A percentile compares a stretch with the other conserved stretches of the same genome.
phyloP scores from a whole-genome alignment of 78 protist genomes.

The Speleostelium caveatum region DNA sequence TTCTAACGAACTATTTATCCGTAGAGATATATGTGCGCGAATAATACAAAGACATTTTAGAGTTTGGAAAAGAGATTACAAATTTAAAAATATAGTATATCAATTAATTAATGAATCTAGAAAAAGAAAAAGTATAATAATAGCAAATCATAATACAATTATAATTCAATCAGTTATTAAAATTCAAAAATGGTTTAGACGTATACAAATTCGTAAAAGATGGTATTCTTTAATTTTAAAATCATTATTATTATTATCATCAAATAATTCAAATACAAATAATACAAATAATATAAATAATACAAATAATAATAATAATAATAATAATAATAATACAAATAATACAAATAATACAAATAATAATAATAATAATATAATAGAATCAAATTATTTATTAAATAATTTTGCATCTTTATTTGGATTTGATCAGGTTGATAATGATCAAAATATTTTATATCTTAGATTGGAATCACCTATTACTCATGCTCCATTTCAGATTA shows the following conservation, averaged over 20 bases:
- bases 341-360: background rate
- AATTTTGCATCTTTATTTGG: conserved; percentile 27
- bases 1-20: background rate
- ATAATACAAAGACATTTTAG: conserved; percentile 50
- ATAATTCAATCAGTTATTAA: conserved; percentile 17
- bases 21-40: conserved; percentile 45
- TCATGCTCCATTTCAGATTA: background rate
- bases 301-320: background rate
- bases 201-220: background rate
- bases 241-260: background rate
- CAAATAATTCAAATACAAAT: background rate
- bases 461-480: background rate
- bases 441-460: conserved; percentile 35
- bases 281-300: background rate
- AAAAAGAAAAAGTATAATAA: background rate
- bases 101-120: background rate
- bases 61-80: conserved; percentile 43
- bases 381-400: background rate
- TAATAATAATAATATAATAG: conserved; percentile 2
- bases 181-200: conserved; percentile 53
- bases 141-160: conserved; percentile 6
- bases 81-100: conserved; percentile 21
- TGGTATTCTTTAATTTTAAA: conserved; percentile 51
- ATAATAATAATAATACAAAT: background rate
- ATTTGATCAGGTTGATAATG: conserved; percentile 52